Base-by-base conservation (phyloP, 2,329 filamentous ascomycete genomes). In the Colletotrichum viniferum region DNA sequence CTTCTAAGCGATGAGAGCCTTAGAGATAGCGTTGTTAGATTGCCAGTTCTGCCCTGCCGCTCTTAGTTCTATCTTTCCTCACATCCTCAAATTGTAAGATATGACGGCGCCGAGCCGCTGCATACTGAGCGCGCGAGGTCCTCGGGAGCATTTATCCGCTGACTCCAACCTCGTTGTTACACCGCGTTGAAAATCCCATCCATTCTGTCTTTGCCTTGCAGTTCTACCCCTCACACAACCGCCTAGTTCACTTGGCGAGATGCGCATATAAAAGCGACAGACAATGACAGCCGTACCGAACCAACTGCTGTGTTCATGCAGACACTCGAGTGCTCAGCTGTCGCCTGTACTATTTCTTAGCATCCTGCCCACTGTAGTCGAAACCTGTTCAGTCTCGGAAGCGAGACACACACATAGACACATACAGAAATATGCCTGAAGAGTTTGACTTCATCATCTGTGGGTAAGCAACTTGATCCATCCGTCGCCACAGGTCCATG, bases 171-270 rank as follows among this genome's bases (percentile, higher is more conserved):
- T 18, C 24, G 9, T 58, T 58, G 52, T 58, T 58, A 58, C 52
- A 58, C 24, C 0, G 52, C 52, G 26, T 58, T 0, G 36, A 58
- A 58, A 21, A 3, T 58, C 52, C 0, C 52, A 14, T 58, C 52
- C 26, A 0, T 26, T 18, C 13, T 0, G 2, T 58, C 8, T 58
- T 26, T 5, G 9, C 0, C 24, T 26, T 28, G 2, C 12, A 28
- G 0, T 58, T 12, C 2, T 38, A 38, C 36, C 36, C 7, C 36
- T 38, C 36, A 38, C 4, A 38, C 0, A 1, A 18, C 14, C 14
- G 36, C 2, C 7, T 38, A 0, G 0, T 58, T 24, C 1, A 10
- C 26, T 58, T 38, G 36, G 36, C 52, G 16, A 28, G 21, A 26
- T 0, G 16, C 1, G 4, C 7, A 21, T 56, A 56, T 56, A 56